phyloP scores from a whole-genome alignment of 2,329 filamentous ascomycete genomes.

The Sphaerostilbella broomeana region DNA sequence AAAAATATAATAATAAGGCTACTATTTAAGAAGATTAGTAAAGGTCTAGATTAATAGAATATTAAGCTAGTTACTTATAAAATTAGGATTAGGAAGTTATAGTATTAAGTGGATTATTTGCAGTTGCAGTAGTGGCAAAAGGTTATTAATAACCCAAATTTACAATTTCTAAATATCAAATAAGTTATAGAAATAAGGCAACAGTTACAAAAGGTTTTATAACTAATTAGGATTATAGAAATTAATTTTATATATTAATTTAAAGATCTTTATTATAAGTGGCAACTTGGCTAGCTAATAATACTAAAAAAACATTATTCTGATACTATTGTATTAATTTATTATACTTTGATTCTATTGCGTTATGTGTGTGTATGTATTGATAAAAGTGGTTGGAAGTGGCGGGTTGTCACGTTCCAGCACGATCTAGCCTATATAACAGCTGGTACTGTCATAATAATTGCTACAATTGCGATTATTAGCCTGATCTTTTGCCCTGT shows the following conservation, averaged over 20 bases:
- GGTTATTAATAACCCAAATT: conserved; percentile 2
- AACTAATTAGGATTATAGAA: background rate
- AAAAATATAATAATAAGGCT: background rate
- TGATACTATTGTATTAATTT: no score
- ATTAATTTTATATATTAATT: background rate
- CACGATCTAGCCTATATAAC: no score
- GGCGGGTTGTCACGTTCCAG: no score
- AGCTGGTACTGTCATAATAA: no score
- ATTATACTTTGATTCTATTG: no score
- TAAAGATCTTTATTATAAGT: background rate
- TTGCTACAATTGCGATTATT: no score
- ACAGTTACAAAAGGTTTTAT: background rate
- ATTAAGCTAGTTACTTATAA: background rate
- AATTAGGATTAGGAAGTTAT: background rate
- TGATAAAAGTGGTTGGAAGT: no score
- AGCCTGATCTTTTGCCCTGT: no score
- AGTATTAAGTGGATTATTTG: conserved; percentile 1
- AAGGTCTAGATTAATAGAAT: background rate
- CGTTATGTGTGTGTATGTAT: no score
- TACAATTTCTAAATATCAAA: background rate
- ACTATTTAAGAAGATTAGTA: conserved; percentile 1
- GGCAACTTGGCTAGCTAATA: background rate
- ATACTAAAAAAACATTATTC: no score
- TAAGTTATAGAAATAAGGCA: conserved; percentile 3
- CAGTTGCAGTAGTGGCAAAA: background rate